Evolutionary conservation across 345 rosid species (phyloP), one percentile per base, ranked within the genome.

Genomic region (Trapa incisa): DNA sequence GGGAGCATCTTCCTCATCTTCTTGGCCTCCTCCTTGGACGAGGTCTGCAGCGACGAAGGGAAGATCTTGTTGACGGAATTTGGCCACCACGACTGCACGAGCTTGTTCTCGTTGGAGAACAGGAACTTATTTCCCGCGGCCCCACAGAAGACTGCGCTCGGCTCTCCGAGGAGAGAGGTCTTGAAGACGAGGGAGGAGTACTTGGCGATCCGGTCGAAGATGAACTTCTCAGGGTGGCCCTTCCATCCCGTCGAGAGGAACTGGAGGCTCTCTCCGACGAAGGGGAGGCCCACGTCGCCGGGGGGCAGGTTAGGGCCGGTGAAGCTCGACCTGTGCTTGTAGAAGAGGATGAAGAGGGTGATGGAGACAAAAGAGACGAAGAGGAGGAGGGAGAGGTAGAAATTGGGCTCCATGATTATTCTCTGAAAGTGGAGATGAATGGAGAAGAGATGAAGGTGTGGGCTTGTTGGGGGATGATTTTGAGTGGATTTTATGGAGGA

Each of bases 1-100:
- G 74, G 74, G 36, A 71, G 69, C 74, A 71, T 71, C 65, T 71
- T 71, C 65, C 74, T 32, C 74, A 71, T 71, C 65, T 71, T 71
- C 43, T 38, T 71, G 13, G 69, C 74, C 65, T 71, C 74, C 37
- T 71, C 74, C 47, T 71, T 71, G 60, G 66, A 58, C 16, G 74
- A 71, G 6, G 74, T 71, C 60, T 57, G 74, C 12, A 11, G 63
- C 12, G 74, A 71, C 37, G 69, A 71, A 17, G 70, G 74, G 70
- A 71, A 71, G 39, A 71, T 61, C 69, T 66, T 71, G 65, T 71
- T 66, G 60, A 71, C 33, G 56, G 74, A 66, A 48, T 65, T 45
- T 2, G 74, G 74, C 74, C 74, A 71, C 74, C 74, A 71, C 0
- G 74, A 57, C 6, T 61, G 58, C 32, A 71, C 74, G 13, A 71